Evolutionary conservation across 2,329 filamentous ascomycete genomes (phyloP), one percentile per base, ranked within the genome.

Genomic region (Metarhizium guizhouense): DNA sequence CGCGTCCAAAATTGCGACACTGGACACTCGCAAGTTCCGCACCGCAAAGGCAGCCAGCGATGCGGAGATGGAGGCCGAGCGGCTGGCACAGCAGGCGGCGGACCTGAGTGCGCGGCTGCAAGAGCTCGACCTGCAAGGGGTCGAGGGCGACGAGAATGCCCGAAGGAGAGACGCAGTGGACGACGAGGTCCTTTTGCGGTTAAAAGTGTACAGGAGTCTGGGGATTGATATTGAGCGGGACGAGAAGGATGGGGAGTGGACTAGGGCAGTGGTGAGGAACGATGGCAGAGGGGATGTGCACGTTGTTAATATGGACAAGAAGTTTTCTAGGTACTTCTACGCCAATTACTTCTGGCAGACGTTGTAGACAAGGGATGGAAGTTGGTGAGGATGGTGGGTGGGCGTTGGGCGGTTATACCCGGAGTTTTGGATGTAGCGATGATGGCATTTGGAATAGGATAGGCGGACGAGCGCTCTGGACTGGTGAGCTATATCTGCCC

Each of bases 311-410:
- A 85, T 99, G 69, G 92, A 97, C 65, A 85, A 88, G 64, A 95
- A 94, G 74, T 92, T 96, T 70, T 93, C 89, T 57, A 81, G 86
- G 59, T 93, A 88, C 70, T 96, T 95, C 67, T 96, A 96, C 66
- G 90, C 92, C 25, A 95, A 96, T 65, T 95, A 95, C 70, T 95
- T 97, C 67, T 99, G 94, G 94, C 81, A 90, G 65, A 93, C 85
- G 34, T 77, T 96, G 69, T 95, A 57, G 14, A 11, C 25, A 16
- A 13, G 7, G 20, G 45, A 14, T 14, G 25, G 45, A 30, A 8
- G 45, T 14, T 3, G 11, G 45, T 14, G 42, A 16, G 42, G 6
- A 45, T 20, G 18, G 16, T 43, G 6, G 18, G 42, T 40, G 11
- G 38, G 38, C 14, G 5, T 20, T 20, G 18, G 4, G 6, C 18